These are phyloP conservation scores for Penicillium sp. DNA, from an alignment of 2,329 filamentous ascomycete genomes.

Conservation along the genomic window DNA sequence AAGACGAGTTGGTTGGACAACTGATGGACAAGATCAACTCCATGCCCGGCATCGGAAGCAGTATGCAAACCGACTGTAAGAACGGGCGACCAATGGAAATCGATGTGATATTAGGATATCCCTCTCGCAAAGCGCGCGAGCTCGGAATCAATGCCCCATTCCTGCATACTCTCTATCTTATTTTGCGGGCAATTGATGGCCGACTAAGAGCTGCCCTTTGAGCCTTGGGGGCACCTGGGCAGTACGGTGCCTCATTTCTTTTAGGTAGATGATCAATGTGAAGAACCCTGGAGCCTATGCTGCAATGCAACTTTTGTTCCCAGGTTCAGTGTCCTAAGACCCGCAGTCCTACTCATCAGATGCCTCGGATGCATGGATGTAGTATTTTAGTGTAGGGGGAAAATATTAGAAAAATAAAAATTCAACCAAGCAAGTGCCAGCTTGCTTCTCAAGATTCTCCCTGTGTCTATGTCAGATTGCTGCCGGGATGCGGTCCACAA, in stretches of 20 bases:
- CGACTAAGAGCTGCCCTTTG: conserved; percentile 16
- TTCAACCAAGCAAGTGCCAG: conserved; percentile 2
- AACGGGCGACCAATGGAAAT: conserved; percentile 47
- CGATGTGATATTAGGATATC: conserved; percentile 50
- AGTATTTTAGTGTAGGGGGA: too few relatives aligned
- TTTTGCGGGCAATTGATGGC: conserved; percentile 31
- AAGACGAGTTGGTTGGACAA: conserved; percentile 40
- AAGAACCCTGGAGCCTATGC: too few relatives aligned
- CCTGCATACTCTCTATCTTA: conserved; percentile 42
- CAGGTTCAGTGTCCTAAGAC: too few relatives aligned
- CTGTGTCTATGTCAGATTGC: not conserved
- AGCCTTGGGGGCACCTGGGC: too few relatives aligned
- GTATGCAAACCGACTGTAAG: conserved; percentile 50
- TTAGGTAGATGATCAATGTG: too few relatives aligned
- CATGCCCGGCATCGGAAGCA: conserved; percentile 45
- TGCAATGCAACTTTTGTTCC: too few relatives aligned
- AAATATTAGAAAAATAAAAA: not conserved
- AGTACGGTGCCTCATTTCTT: too few relatives aligned
- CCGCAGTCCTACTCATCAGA: too few relatives aligned
- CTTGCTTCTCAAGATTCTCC: not conserved
- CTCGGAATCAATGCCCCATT: conserved; percentile 43
- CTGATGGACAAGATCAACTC: conserved; percentile 42
- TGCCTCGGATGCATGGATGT: too few relatives aligned
- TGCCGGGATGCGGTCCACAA: not conserved
- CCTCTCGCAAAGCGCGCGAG: conserved; percentile 43